Percentiles rank a stretch among this genome's conserved stretches.
phyloP scores from a whole-genome alignment of 371 early-diverging fungal species.

The Mortierella sp. region DNA sequence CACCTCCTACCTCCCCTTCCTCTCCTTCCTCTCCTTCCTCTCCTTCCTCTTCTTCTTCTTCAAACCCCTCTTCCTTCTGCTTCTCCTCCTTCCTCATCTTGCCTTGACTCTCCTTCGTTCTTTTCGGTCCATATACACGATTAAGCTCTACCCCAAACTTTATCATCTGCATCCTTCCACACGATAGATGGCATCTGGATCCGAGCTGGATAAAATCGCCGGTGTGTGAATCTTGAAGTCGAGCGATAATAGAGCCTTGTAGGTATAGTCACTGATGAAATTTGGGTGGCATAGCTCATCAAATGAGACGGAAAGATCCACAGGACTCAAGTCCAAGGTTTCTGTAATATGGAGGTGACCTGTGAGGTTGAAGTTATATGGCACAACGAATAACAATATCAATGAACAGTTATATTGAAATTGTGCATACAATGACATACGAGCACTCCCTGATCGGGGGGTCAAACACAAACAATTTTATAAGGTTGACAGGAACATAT shows the following conservation, averaged over 20 bases:
- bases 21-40: too few relatives aligned
- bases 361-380: neutral
- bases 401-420: neutral
- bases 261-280: slow-evolving; percentile 32
- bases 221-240: slow-evolving; percentile 49
- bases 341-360: slow-evolving; percentile 39
- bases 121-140: neutral
- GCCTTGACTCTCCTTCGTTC: neutral
- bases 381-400: neutral
- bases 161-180: slow-evolving; percentile 50
- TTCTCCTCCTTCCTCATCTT: neutral
- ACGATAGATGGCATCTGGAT: slow-evolving; percentile 51
- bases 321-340: slow-evolving; percentile 44
- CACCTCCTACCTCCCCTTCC: neutral
- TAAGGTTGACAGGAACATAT: slow-evolving; percentile 9
- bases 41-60: slow-evolving; percentile 2
- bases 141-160: slow-evolving; percentile 22
- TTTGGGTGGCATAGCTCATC: slow-evolving; percentile 16
- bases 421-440: too few relatives aligned
- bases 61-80: neutral
- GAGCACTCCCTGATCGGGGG: slow-evolving; percentile 20
- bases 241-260: slow-evolving; percentile 15
- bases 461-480: slow-evolving; percentile 30
- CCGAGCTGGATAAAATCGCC: slow-evolving; percentile 38
- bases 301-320: slow-evolving; percentile 23